phyloP scores from a whole-genome alignment of 2,329 filamentous ascomycete species.

The Xylaria multiplex region DNA sequence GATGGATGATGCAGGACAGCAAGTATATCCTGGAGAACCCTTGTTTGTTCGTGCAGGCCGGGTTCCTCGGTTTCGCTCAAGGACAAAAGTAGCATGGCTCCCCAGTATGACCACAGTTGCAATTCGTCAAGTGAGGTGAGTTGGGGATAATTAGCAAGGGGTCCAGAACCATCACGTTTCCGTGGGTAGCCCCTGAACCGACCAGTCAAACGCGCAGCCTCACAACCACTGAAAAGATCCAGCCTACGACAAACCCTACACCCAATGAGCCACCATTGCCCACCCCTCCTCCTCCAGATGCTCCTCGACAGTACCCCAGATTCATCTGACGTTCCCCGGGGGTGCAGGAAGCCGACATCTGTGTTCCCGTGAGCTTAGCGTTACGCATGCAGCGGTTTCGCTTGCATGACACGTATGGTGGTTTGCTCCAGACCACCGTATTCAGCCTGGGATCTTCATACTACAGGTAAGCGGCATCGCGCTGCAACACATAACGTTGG shows the following conservation, averaged over 20 bases:
- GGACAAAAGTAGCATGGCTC: constrained; percentile 8
- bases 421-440: constrained; percentile 6
- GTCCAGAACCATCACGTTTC: constrained; percentile 16
- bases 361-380: constrained; percentile 34
- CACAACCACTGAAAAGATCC: constrained; percentile 20
- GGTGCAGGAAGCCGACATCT: constrained; percentile 33
- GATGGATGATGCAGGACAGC: constrained; percentile 21
- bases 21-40: constrained; percentile 35
- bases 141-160: constrained; percentile 20
- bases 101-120: constrained; percentile 15
- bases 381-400: constrained; percentile 3
- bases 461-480: constrained; percentile 14
- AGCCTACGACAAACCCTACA: neutral
- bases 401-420: constrained; percentile 34
- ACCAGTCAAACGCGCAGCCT: constrained; percentile 34
- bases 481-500: constrained; percentile 9
- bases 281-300: constrained; percentile 29
- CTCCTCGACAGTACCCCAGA: constrained; percentile 37
- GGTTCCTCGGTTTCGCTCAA: constrained; percentile 9
- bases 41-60: constrained; percentile 32
- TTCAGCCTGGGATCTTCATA: constrained; percentile 12
- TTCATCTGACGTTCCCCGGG: constrained; percentile 30
- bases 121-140: constrained; percentile 25
- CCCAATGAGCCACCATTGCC: constrained; percentile 24
- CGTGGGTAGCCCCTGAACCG: constrained; percentile 21